Percentiles rank a stretch among this genome's conserved stretches.
Evolutionary conservation across 805 yeast genomes (phyloP).

Genomic region (Yarrowia alimentaria): DNA sequence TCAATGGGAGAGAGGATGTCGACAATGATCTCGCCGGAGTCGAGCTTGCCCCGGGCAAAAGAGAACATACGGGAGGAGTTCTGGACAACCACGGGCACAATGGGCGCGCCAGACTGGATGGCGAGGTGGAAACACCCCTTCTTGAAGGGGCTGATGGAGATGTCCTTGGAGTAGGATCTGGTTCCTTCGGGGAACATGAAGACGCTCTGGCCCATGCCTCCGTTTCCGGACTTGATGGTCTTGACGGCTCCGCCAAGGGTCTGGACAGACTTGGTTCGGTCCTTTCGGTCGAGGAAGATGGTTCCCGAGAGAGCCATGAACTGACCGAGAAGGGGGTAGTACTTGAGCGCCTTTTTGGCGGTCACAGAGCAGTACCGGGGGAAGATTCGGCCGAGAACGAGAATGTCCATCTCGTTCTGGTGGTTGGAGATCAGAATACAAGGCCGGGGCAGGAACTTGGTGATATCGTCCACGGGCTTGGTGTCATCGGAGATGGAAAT

Average conservation of each 20-base stretch:
- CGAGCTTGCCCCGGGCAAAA: conserved; percentile 60
- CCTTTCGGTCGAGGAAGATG: conserved; percentile 81
- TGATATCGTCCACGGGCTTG: conserved; percentile 13
- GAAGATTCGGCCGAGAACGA: conserved; percentile 76
- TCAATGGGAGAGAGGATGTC: conserved; percentile 79
- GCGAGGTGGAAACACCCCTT: conserved; percentile 99
- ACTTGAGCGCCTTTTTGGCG: conserved; percentile 80
- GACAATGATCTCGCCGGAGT: conserved; percentile 70
- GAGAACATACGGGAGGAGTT: conserved; percentile 77
- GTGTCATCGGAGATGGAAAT: background rate
- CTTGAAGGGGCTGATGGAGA: conserved; percentile 81
- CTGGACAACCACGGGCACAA: conserved; percentile 83
- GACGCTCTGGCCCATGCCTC: conserved; percentile 51
- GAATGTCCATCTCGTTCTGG: conserved; percentile 84
- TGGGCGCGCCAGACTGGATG: conserved; percentile 83
- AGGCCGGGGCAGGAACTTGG: conserved; percentile 47
- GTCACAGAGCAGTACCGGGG: conserved; percentile 90
- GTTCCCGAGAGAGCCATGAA: conserved; percentile 91
- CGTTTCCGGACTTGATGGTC: conserved; percentile 55
- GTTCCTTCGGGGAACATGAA: conserved; percentile 98
- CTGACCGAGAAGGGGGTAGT: conserved; percentile 93
- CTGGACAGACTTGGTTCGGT: conserved; percentile 68
- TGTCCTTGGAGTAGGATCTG: conserved; percentile 69
- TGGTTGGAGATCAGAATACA: conserved; percentile 84
- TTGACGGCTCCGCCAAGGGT: conserved; percentile 70